Percentiles rank a stretch among this genome's conserved stretches.
Evolutionary conservation across 257 asterid species (phyloP).

Genomic region (Solanum etuberosum): DNA sequence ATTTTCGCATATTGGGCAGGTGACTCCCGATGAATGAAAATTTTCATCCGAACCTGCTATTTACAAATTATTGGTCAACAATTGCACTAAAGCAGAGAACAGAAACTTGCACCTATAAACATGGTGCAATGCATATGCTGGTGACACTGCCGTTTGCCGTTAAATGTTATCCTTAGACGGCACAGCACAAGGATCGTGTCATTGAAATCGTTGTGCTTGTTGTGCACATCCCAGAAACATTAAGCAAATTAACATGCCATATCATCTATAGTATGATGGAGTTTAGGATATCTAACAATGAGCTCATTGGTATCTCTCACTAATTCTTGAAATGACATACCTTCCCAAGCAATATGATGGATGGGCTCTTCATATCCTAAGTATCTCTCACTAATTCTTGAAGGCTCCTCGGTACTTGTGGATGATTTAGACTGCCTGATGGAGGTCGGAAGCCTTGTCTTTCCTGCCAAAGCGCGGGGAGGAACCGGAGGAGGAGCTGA

Average conservation of each 20-base stretch:
- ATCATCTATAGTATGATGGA: background rate
- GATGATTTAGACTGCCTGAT: background rate
- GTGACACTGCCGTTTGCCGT: background rate
- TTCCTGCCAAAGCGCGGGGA: background rate
- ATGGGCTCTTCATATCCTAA: background rate
- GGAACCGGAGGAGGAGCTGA: background rate
- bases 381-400: background rate
- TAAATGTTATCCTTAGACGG: background rate
- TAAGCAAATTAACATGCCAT: background rate
- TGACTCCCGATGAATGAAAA: background rate
- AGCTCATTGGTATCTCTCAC: no score
- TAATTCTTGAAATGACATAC: background rate
- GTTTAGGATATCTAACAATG: background rate
- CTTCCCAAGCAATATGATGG: constrained; percentile 3
- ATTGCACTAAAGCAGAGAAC: background rate
- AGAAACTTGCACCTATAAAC: background rate
- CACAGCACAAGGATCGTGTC: background rate
- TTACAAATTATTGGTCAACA: background rate
- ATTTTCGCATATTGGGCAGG: constrained; percentile 3
- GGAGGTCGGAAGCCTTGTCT: background rate
- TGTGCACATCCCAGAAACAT: background rate
- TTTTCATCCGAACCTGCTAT: constrained; percentile 3
- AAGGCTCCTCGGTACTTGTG: background rate
- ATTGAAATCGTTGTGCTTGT: background rate
- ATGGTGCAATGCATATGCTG: background rate